These are phyloP conservation scores for Fulvia fulva DNA, from an alignment of 2,329 filamentous ascomycete species.

Conservation along the genomic window DNA sequence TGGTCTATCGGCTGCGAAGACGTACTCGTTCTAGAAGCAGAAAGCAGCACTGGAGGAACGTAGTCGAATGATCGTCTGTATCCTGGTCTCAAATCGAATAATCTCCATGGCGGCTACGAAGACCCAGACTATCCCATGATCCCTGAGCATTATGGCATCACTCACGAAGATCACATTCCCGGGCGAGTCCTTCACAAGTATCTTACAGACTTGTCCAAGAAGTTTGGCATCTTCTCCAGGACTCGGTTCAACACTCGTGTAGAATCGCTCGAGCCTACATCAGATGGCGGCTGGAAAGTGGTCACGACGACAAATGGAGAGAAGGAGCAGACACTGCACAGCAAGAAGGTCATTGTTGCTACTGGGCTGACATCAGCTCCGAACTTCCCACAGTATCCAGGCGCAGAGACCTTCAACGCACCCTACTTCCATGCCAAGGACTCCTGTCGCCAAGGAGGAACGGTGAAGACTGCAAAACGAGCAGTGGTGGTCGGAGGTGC, in stretches of 20 bases:
- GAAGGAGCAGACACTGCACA: constrained; percentile 41
- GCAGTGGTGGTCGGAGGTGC: constrained; percentile 57
- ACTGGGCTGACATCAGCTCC: constrained; percentile 59
- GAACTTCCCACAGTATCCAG: constrained; percentile 50
- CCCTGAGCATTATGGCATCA: constrained; percentile 41
- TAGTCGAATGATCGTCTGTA: constrained; percentile 63
- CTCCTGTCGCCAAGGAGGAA: constrained; percentile 42
- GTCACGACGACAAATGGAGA: constrained; percentile 13
- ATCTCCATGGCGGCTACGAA: constrained; percentile 68
- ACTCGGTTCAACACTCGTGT: constrained; percentile 53
- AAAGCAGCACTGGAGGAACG: constrained; percentile 56
- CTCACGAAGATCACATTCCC: constrained; percentile 50
- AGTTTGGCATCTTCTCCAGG: constrained; percentile 48
- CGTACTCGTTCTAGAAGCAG: constrained; percentile 46
- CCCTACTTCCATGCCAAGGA: constrained; percentile 58
- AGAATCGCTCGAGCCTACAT: constrained; percentile 41
- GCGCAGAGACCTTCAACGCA: constrained; percentile 48
- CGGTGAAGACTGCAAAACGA: constrained; percentile 36
- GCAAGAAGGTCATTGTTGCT: constrained; percentile 56
- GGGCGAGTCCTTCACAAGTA: constrained; percentile 20
- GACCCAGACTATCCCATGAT: constrained; percentile 70
- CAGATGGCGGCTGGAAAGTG: constrained; percentile 23
- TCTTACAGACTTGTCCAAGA: constrained; percentile 46
- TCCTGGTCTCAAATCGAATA: constrained; percentile 68
- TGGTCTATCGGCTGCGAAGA: constrained; percentile 48